phyloP scores from a whole-genome alignment of 305 asterid genomes.

The Fraxinus greggii region DNA sequence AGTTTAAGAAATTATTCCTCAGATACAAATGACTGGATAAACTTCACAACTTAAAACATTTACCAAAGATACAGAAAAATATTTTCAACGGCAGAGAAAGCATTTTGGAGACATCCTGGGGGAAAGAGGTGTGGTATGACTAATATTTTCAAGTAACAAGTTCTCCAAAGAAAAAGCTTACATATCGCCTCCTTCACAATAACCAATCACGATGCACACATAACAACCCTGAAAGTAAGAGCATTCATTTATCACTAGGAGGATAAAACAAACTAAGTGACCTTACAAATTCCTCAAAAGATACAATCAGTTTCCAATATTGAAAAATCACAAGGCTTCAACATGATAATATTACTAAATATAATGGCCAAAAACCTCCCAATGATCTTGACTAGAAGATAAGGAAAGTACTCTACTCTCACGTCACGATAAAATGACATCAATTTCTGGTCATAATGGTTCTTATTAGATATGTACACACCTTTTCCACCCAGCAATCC shows the following conservation, averaged over 20 bases:
- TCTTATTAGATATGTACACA: constrained; percentile 27
- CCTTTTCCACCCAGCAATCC: constrained; percentile 99
- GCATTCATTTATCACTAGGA: constrained; percentile 21
- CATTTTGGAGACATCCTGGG: neutral
- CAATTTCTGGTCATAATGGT: neutral
- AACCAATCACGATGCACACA: constrained; percentile 94
- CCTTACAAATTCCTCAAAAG: neutral
- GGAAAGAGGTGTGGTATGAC: neutral
- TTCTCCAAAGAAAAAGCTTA: constrained; percentile 41
- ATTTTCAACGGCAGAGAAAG: neutral
- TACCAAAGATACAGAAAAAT: neutral
- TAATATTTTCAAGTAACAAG: neutral
- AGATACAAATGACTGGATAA: neutral
- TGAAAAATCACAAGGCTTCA: neutral
- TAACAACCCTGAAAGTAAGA: constrained; percentile 76
- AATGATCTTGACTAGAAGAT: neutral
- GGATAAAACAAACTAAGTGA: neutral
- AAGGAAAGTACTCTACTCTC: neutral
- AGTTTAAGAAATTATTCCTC: neutral
- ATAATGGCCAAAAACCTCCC: neutral
- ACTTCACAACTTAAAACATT: neutral
- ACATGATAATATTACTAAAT: neutral
- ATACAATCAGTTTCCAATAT: neutral
- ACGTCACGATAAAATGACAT: neutral
- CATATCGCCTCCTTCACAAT: constrained; percentile 99